Evolutionary conservation across 306 rosid species (phyloP).

Genomic region (Datisca glomerata): DNA sequence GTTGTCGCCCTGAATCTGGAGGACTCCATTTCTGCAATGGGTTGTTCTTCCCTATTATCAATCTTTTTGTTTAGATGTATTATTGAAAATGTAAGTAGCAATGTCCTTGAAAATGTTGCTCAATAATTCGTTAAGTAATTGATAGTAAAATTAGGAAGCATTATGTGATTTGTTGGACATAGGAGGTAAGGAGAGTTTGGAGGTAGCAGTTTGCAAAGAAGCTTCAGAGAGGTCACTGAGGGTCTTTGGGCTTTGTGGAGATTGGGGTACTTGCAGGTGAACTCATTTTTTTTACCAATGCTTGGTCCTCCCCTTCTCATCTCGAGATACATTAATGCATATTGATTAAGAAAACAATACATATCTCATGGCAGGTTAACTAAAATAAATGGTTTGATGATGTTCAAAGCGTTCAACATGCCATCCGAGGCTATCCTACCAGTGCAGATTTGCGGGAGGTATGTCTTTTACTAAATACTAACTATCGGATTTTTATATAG

Average conservation of each 20-base stretch:
- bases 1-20: slow-evolving; percentile 56
- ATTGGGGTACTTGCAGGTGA: slow-evolving; percentile 72
- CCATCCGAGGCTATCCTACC: slow-evolving; percentile 75
- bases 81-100: too few relatives aligned
- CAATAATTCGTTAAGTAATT: neutral
- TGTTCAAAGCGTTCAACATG: slow-evolving; percentile 80
- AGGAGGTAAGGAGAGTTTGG: slow-evolving; percentile 56
- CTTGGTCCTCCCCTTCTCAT: slow-evolving; percentile 6
- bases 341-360: neutral
- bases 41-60: slow-evolving; percentile 1
- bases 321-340: neutral
- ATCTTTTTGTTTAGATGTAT: neutral
- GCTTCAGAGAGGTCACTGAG: slow-evolving; percentile 63
- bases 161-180: slow-evolving; percentile 64
- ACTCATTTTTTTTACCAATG: too few relatives aligned
- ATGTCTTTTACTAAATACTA: slow-evolving; percentile 17
- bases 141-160: slow-evolving; percentile 32
- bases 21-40: slow-evolving; percentile 58
- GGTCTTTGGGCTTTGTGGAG: slow-evolving; percentile 91
- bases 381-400: slow-evolving; percentile 65
- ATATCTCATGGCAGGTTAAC: slow-evolving; percentile 28
- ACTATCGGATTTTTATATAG: too few relatives aligned
- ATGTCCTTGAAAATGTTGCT: neutral
- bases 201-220: slow-evolving; percentile 53
- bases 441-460: slow-evolving; percentile 84